A percentile compares a stretch with the other conserved stretches of the same genome.
These are phyloP conservation scores for Amyloporia xantha DNA, from an alignment of 768 basidiomycete species.

Conservation along the genomic window DNA sequence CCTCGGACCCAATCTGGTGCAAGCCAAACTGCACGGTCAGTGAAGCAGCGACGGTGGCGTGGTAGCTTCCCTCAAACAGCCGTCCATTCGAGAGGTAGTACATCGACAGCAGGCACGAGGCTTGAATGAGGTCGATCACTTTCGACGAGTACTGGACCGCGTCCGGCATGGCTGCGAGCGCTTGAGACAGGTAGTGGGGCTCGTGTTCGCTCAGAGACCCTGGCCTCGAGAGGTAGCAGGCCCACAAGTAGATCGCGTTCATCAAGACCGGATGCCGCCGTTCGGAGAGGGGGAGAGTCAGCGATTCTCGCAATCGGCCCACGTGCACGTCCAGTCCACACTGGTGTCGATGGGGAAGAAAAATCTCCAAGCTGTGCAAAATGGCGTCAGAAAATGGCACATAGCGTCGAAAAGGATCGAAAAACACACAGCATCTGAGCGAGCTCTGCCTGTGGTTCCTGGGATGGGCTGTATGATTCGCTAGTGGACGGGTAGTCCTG, in stretches of 20 bases:
- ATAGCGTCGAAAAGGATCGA: constrained; percentile 3
- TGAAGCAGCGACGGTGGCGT: constrained; percentile 67
- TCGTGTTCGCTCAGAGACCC: constrained; percentile 67
- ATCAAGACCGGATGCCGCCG: constrained; percentile 72
- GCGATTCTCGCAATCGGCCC: constrained; percentile 55
- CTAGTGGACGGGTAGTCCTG: constrained; percentile 17
- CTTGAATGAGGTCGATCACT: constrained; percentile 66
- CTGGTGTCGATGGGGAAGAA: constrained; percentile 69
- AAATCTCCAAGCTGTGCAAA: constrained; percentile 58
- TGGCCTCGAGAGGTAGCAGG: constrained; percentile 72
- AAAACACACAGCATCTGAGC: constrained; percentile 59
- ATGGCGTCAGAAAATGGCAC: constrained; percentile 10
- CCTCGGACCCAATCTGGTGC: constrained; percentile 37
- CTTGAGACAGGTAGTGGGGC: constrained; percentile 57
- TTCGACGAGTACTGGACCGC: constrained; percentile 51
- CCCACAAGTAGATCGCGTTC: constrained; percentile 80
- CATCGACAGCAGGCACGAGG: constrained; percentile 65
- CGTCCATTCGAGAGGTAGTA: constrained; percentile 77
- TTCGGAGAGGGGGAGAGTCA: constrained; percentile 45
- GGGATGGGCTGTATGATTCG: constrained; percentile 14
- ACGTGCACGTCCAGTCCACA: constrained; percentile 67
- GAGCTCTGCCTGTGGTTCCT: constrained; percentile 39
- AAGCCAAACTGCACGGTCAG: constrained; percentile 71
- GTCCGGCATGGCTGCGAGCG: constrained; percentile 57
- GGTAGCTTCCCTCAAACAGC: constrained; percentile 71